These are phyloP conservation scores for Triangularia setosa DNA, from an alignment of 2,329 filamentous ascomycete species.

Conservation along the genomic window DNA sequence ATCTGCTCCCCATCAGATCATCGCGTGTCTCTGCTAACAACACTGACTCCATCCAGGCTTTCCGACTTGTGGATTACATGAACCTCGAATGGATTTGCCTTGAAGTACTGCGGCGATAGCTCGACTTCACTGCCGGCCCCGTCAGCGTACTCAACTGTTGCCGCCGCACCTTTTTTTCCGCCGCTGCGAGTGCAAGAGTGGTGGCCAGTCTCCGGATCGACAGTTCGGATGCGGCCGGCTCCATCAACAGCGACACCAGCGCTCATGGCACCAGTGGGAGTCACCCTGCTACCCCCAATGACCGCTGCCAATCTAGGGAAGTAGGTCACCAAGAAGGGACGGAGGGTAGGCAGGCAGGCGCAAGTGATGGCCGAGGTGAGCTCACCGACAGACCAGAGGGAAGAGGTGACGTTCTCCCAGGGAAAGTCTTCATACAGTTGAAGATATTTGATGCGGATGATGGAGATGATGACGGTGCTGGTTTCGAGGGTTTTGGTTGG, in stretches of 20 bases:
- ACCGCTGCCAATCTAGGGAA: constrained; percentile 16
- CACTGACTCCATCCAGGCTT: background rate
- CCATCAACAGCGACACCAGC: background rate
- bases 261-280: background rate
- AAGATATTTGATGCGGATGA: constrained; percentile 36
- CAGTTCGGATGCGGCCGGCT: background rate
- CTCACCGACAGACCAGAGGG: constrained; percentile 35
- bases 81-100: constrained; percentile 12
- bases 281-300: background rate
- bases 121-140: constrained; percentile 10
- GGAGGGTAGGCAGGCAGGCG: constrained; percentile 34
- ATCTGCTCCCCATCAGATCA: background rate
- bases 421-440: constrained; percentile 33
- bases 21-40: background rate
- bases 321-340: constrained; percentile 22
- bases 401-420: constrained; percentile 34
- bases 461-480: constrained; percentile 34
- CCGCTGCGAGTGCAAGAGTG: background rate
- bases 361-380: constrained; percentile 35
- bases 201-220: background rate
- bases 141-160: background rate
- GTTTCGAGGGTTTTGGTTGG: background rate
- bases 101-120: background rate
- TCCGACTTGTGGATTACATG: constrained; percentile 9
- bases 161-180: background rate